Evolutionary conservation across 2,329 filamentous ascomycete species (phyloP), one percentile per base, ranked within the genome.

Genomic region (Amphichorda felina): DNA sequence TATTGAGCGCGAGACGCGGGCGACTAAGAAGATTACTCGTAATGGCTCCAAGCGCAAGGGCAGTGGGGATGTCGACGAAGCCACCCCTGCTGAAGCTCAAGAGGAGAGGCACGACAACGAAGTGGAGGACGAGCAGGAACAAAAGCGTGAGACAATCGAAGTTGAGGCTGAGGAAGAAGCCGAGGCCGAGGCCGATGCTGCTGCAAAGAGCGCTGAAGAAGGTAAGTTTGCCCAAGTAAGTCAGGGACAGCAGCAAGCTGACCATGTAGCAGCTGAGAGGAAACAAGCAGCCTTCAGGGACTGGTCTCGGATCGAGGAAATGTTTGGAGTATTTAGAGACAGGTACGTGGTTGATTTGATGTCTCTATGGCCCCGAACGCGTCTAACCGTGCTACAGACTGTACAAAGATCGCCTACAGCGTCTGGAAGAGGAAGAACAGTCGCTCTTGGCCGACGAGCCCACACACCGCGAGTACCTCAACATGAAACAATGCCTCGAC

Each of bases 401-500:
- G 29, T 91, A 88, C 56, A 85, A 91, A 51, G 89, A 96, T 56
- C 76, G 86, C 42, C 71, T 98, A 16, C 79, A 83, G 34, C 79
- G 84, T 49, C 67, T 94, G 37, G 87, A 94, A 48, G 63, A 69
- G 44, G 75, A 81, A 54, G 76, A 81, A 49, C 68, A 67, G 22
- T 76, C 77, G 54, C 59, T 81, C 14, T 57, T 64, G 37, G 63
- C 71, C 45, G 65, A 70, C 32, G 66, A 64, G 36, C 75, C 75
- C n/a, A 81, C 76, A n/a, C 91, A 98, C 53, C 84, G 86, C 25
- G 89, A 94, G 55, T 89, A 88, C 45, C 68, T 95, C 25, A 83
- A 84, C 29, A 93, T 94, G 78, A 79, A 93, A 55, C 77, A 85
- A 53, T 87, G 82, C 51, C 73, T 98, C 37, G 78, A 94, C 58